phyloP scores from a whole-genome alignment of 139 green algal genomes.

The Tetradesmus lagerheimii region DNA sequence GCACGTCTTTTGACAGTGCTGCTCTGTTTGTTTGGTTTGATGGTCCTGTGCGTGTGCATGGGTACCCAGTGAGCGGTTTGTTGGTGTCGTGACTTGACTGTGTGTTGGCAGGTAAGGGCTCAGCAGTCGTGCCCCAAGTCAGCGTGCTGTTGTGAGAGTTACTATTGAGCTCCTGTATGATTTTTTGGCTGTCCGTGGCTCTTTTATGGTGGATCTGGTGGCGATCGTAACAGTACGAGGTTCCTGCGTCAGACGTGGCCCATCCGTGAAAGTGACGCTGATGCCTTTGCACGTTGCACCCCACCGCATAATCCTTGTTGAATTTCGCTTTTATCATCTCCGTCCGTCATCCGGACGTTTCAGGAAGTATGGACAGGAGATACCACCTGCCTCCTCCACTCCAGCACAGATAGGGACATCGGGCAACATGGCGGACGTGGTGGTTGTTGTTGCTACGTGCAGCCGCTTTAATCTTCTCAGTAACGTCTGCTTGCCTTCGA shows the following conservation, averaged over 20 bases:
- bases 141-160: no score
- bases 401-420: background rate
- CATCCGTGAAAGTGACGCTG: background rate
- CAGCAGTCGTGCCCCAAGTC: background rate
- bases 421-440: background rate
- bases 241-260: background rate
- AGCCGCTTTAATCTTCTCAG: slow-evolving; percentile 6
- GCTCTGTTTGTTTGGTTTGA: background rate
- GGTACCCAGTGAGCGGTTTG: background rate
- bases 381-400: background rate
- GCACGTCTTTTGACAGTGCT: background rate
- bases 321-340: background rate
- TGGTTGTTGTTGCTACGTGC: slow-evolving; percentile 23
- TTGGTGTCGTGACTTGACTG: background rate
- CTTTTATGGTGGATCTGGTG: background rate
- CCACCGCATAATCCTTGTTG: no score
- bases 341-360: no score
- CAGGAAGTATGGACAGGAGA: background rate
- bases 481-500: background rate
- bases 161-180: no score
- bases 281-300: background rate
- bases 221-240: background rate
- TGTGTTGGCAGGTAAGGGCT: background rate
- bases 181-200: no score
- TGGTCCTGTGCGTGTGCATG: background rate